A percentile compares a stretch with the other conserved stretches of the same genome.
These are phyloP conservation scores for Laguncularia racemosa DNA, from an alignment of 345 rosid genomes.

Conservation along the genomic window DNA sequence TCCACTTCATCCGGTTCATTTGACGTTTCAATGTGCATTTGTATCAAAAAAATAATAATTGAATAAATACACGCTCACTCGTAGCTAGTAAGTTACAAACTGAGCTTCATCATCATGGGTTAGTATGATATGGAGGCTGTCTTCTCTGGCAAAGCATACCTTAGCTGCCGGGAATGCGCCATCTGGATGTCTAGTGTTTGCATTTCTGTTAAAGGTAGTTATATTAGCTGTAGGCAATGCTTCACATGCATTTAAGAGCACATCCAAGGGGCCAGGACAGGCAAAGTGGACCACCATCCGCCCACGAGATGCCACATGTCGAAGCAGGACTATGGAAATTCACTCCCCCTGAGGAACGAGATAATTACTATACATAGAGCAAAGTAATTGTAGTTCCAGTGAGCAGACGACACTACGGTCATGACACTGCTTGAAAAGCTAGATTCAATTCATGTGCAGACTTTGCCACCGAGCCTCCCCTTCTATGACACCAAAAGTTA, in stretches of 20 bases:
- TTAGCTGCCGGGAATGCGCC: neutral
- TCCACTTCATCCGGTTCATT: neutral
- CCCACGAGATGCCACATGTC: no score
- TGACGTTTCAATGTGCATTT: neutral
- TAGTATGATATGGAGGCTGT: neutral
- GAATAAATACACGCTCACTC: conserved; percentile 11
- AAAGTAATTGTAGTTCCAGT: neutral
- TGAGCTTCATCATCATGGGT: conserved; percentile 4
- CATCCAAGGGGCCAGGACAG: neutral
- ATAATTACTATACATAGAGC: conserved; percentile 2
- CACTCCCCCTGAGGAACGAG: neutral
- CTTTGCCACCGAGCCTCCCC: conserved; percentile 90
- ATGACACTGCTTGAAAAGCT: conserved; percentile 71
- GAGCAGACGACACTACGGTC: conserved; percentile 10
- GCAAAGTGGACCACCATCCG: no score
- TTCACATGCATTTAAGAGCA: neutral
- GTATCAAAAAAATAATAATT: neutral
- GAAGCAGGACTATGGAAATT: neutral
- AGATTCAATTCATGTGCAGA: conserved; percentile 76
- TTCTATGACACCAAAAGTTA: conserved; percentile 29
- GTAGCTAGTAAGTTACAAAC: conserved; percentile 8
- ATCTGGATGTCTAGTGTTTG: neutral
- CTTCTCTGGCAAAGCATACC: conserved; percentile 4
- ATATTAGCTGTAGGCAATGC: conserved; percentile 6
- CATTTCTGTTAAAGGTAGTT: neutral